Evolutionary conservation across 306 rosid genomes (phyloP).

Genomic region (Geum urbanum): DNA sequence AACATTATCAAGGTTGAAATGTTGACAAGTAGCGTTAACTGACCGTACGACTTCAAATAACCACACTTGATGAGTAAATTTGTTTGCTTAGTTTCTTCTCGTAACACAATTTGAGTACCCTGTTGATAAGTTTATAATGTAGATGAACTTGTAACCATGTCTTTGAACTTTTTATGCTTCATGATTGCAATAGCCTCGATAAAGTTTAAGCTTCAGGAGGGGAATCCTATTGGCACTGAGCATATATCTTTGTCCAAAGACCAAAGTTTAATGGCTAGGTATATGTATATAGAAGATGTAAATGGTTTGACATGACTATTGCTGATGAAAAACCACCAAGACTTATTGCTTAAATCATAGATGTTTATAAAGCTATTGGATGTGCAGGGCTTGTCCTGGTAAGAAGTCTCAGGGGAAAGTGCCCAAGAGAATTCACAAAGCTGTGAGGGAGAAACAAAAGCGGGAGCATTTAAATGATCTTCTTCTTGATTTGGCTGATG

Average conservation of each 20-base stretch:
- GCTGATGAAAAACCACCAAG: conserved; percentile 19
- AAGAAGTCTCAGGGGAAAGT: conserved; percentile 50
- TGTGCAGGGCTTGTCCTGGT: conserved; percentile 49
- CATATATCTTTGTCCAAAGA: conserved; percentile 4
- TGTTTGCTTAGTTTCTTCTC: not conserved
- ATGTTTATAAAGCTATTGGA: conserved; percentile 27
- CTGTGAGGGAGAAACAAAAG: conserved; percentile 93
- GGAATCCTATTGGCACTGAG: not conserved
- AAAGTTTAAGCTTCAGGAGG: not conserved
- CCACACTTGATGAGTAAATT: not conserved
- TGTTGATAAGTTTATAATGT: not conserved
- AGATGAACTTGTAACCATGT: no score
- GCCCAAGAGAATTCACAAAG: conserved; percentile 79
- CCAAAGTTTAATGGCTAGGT: not conserved
- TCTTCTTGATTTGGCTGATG: conserved; percentile 71
- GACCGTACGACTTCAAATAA: not conserved
- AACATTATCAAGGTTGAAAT: not conserved
- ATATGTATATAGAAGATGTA: not conserved
- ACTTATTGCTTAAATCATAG: conserved; percentile 20
- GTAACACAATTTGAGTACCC: not conserved
- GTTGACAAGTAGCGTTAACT: no score
- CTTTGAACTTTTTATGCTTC: not conserved
- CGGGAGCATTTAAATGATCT: conserved; percentile 83
- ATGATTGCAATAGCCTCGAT: not conserved
- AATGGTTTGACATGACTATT: conserved; percentile 8